Evolutionary conservation across 495 filamentous ascomycete species (phyloP), one percentile per base, ranked within the genome.

Genomic region (Hyaloscypha hepaticicola): DNA sequence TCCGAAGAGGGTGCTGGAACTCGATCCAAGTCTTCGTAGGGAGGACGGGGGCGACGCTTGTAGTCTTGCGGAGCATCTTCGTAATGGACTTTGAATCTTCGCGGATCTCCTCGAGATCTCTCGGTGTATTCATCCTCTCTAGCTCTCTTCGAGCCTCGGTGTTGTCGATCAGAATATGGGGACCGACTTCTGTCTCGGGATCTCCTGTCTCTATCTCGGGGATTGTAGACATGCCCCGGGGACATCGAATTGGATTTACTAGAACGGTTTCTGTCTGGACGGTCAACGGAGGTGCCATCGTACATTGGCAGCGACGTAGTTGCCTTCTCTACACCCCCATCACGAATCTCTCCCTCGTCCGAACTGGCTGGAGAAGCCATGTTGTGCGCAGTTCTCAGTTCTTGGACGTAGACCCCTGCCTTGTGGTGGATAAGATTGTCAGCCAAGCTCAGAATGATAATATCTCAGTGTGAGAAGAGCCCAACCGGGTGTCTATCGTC

Each of bases 331-430:
- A 78, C 82, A 77, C 79, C 82, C 77, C 70, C 71, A 85, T 85
- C 79, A 90, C 91, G 79, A 89, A 96, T 93, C 85, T 96, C 93
- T 77, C 93, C 93, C 80, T 96, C 90, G 79, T 87, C 85, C 73
- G 83, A 84, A 75, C 82, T 85, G 68, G 77, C 76, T 73, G 71
- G 68, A 66, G 83, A 81, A 74, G 80, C 79, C 72, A 73, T 73
- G 21, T 58, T 71, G 58, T 63, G 14, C 58, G 61, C 52, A 34
- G 55, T 60, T 28, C 21, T 55, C 29, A 38, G 8, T 21, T 28
- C 21, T 55, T 38, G 60, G 60, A 64, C 70, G 61, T 67, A 70
- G 68, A 70, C 33, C 68, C 66, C 64, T 70, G 69, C 61, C 71
- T 73, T 71, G 55, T 69, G 24, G 60, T 63, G 24, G 38, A 60